Evolutionary conservation across 495 filamentous ascomycete genomes (phyloP).

Genomic region (Thozetella sp.): DNA sequence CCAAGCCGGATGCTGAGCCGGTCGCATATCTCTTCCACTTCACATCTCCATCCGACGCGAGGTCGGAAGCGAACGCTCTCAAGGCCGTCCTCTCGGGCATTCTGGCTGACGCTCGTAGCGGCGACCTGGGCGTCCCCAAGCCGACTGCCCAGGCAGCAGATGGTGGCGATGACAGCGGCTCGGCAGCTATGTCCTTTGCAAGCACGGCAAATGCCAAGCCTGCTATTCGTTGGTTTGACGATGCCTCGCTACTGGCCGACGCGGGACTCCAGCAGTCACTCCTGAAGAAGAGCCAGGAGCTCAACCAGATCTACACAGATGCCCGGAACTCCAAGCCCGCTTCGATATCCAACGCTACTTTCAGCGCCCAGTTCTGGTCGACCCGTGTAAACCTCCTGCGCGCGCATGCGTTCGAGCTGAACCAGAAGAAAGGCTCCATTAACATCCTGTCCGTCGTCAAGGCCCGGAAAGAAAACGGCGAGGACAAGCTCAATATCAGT

Average conservation of each 20-base stretch:
- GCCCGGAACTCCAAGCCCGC: slow-evolving; percentile 77
- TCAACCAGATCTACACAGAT: slow-evolving; percentile 82
- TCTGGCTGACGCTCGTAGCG: slow-evolving; percentile 69
- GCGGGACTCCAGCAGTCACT: slow-evolving; percentile 83
- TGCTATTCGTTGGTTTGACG: slow-evolving; percentile 71
- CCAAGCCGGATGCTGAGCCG: slow-evolving; percentile 50
- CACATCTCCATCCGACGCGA: slow-evolving; percentile 73
- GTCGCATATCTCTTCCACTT: slow-evolving; percentile 84
- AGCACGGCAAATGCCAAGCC: slow-evolving; percentile 46
- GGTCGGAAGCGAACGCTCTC: slow-evolving; percentile 80
- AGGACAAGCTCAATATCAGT: slow-evolving; percentile 78
- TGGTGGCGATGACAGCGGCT: slow-evolving; percentile 19
- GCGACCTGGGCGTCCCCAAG: slow-evolving; percentile 42
- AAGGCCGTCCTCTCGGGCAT: slow-evolving; percentile 78
- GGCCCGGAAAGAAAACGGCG: slow-evolving; percentile 74
- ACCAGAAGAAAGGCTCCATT: slow-evolving; percentile 83
- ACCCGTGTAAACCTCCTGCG: slow-evolving; percentile 81
- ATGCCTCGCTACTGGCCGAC: slow-evolving; percentile 70
- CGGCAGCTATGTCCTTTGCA: slow-evolving; percentile 49
- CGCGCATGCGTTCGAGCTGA: slow-evolving; percentile 85
- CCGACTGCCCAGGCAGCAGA: slow-evolving; percentile 40
- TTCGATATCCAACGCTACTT: slow-evolving; percentile 72
- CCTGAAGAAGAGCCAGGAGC: slow-evolving; percentile 69
- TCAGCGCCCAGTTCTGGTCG: slow-evolving; percentile 92
- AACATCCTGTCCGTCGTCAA: slow-evolving; percentile 93